Conservation (phyloP, 768 basidiomycete species). For the Candolleomyces efflorescens region DNA sequence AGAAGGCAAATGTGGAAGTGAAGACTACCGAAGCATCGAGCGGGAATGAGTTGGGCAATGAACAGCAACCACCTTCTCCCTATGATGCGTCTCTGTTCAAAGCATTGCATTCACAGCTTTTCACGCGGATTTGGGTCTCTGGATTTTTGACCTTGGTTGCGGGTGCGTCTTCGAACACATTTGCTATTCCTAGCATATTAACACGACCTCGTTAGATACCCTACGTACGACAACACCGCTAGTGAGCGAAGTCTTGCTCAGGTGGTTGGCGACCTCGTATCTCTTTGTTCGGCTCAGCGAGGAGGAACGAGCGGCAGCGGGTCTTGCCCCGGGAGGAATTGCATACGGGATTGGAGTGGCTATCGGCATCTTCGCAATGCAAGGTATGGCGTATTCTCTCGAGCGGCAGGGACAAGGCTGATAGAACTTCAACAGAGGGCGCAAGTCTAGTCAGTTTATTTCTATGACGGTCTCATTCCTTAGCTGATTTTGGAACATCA, state of each 20-base stretch:
- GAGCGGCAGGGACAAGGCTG: background rate
- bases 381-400: constrained; percentile 32
- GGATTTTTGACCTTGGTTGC: constrained; percentile 43
- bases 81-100: constrained; percentile 49
- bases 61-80: constrained; percentile 4
- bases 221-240: constrained; percentile 52
- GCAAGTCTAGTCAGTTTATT: constrained; percentile 31
- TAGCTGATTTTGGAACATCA: background rate
- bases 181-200: too few relatives aligned
- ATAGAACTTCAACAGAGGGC: constrained; percentile 21
- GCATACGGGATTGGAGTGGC: constrained; percentile 62
- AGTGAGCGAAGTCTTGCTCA: constrained; percentile 53
- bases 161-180: constrained; percentile 21
- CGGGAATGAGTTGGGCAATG: too few relatives aligned
- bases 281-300: constrained; percentile 32
- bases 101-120: constrained; percentile 45
- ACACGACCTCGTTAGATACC: constrained; percentile 25
- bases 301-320: constrained; percentile 30
- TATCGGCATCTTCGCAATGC: constrained; percentile 55
- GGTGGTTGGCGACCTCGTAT: constrained; percentile 52
- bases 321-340: constrained; percentile 37
- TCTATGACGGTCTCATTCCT: background rate
- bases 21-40: too few relatives aligned
- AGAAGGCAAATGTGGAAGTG: too few relatives aligned
- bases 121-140: constrained; percentile 40